Evolutionary conservation across 2,329 filamentous ascomycete genomes (phyloP).

Genomic region (Fusarium sp.): DNA sequence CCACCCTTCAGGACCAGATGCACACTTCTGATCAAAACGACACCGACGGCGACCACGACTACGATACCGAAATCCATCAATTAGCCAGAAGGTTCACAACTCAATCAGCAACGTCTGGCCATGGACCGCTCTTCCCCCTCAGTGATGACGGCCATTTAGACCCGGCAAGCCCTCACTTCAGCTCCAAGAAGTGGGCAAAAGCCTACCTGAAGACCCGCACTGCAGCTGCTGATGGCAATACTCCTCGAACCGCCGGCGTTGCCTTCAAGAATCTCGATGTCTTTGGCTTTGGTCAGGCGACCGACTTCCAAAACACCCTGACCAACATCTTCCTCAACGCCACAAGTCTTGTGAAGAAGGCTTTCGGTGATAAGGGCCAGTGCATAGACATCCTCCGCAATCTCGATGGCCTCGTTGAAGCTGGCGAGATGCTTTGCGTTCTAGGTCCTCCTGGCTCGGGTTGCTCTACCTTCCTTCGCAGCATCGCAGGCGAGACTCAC

Average conservation of each 20-base stretch:
- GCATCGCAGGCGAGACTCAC: slow-evolving; percentile 82
- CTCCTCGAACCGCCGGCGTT: slow-evolving; percentile 71
- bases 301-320: slow-evolving; percentile 76
- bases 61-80: slow-evolving; percentile 19
- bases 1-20: neutral
- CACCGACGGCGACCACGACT: neutral
- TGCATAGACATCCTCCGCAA: slow-evolving; percentile 74
- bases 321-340: slow-evolving; percentile 67
- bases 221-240: slow-evolving; percentile 58
- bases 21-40: neutral
- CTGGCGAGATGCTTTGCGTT: slow-evolving; percentile 79
- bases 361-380: slow-evolving; percentile 65
- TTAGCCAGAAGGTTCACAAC: slow-evolving; percentile 32
- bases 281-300: slow-evolving; percentile 72
- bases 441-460: slow-evolving; percentile 76
- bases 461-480: slow-evolving; percentile 85
- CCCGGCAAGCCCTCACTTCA: slow-evolving; percentile 57
- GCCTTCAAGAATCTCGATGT: slow-evolving; percentile 74
- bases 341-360: slow-evolving; percentile 56
- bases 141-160: slow-evolving; percentile 50
- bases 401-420: slow-evolving; percentile 74
- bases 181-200: slow-evolving; percentile 59
- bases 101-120: slow-evolving; percentile 20
- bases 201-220: slow-evolving; percentile 50
- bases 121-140: slow-evolving; percentile 39